Evolutionary conservation across 2,329 filamentous ascomycete species (phyloP).

Genomic region (Fonsecaea nubica): DNA sequence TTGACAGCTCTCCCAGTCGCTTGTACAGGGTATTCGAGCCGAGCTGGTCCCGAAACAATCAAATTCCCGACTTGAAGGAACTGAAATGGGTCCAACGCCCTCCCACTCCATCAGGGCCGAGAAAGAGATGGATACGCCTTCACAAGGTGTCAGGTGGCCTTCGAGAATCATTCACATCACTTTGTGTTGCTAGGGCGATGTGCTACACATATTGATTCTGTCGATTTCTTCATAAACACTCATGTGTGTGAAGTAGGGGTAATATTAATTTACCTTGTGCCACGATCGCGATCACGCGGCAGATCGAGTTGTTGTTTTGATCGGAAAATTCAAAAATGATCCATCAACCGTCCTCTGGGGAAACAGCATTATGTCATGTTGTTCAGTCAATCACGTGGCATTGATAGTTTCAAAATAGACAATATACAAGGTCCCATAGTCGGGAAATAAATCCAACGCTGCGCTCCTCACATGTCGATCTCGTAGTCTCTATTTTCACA

Average conservation of each 20-base stretch:
- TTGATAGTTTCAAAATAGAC: neutral
- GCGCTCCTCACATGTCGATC: neutral
- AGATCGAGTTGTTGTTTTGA: neutral
- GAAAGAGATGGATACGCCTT: neutral
- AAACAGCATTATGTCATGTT: neutral
- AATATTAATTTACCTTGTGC: neutral
- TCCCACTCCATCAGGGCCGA: neutral
- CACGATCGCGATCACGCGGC: neutral
- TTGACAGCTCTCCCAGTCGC: neutral
- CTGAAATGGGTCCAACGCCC: slow-evolving; percentile 1
- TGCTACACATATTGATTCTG: neutral
- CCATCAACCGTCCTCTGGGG: neutral
- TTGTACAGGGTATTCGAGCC: neutral
- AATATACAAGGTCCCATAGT: neutral
- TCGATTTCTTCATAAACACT: neutral
- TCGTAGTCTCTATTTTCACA: slow-evolving; percentile 12
- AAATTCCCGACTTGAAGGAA: neutral
- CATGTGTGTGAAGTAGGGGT: neutral
- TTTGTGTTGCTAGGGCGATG: slow-evolving; percentile 9
- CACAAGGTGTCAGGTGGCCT: neutral
- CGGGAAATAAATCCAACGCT: slow-evolving; percentile 1
- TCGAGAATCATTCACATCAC: slow-evolving; percentile 2
- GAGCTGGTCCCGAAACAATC: slow-evolving; percentile 3
- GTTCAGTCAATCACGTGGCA: neutral
- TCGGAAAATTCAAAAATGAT: neutral